Percentiles rank a stretch among this genome's conserved stretches.
phyloP scores from a whole-genome alignment of 2,329 filamentous ascomycete genomes.

The Penicillium frequentans region DNA sequence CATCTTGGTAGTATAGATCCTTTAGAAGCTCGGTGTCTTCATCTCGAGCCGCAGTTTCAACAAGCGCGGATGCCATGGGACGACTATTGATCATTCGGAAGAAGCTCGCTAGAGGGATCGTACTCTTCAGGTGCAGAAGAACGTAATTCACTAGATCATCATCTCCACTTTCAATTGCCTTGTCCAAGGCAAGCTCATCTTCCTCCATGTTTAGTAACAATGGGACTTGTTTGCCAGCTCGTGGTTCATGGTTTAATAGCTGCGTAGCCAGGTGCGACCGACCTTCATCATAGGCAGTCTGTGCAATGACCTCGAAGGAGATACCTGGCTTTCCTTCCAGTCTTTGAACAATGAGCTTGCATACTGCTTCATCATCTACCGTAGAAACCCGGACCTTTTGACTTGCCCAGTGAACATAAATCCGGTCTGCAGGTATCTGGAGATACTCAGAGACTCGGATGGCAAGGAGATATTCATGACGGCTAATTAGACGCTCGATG shows the following conservation, averaged over 20 bases:
- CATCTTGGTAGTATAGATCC: slow-evolving; percentile 96
- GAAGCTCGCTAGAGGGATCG: slow-evolving; percentile 84
- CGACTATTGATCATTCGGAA: slow-evolving; percentile 87
- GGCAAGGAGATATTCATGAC: slow-evolving; percentile 87
- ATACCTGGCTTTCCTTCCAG: slow-evolving; percentile 86
- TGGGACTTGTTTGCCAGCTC: slow-evolving; percentile 93
- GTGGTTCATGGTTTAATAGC: slow-evolving; percentile 87
- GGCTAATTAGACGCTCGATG: slow-evolving; percentile 80
- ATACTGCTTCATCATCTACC: slow-evolving; percentile 86
- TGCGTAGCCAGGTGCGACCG: slow-evolving; percentile 84
- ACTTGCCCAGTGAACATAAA: slow-evolving; percentile 96
- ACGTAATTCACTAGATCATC: slow-evolving; percentile 92
- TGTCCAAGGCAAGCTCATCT: slow-evolving; percentile 90
- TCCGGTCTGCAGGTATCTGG: slow-evolving; percentile 78
- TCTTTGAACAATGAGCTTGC: slow-evolving; percentile 80
- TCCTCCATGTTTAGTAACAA: slow-evolving; percentile 93
- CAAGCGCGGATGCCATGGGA: slow-evolving; percentile 81
- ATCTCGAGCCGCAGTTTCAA: slow-evolving; percentile 78
- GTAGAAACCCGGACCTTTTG: slow-evolving; percentile 85
- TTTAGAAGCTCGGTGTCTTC: slow-evolving; percentile 84
- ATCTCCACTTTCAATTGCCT: slow-evolving; percentile 93
- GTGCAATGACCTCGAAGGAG: slow-evolving; percentile 91
- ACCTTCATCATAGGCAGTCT: slow-evolving; percentile 91
- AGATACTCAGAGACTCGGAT: slow-evolving; percentile 86
- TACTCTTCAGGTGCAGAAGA: slow-evolving; percentile 82